Conservation (phyloP, 2,329 filamentous ascomycete genomes). For the Hymenoscyphus repandus region DNA sequence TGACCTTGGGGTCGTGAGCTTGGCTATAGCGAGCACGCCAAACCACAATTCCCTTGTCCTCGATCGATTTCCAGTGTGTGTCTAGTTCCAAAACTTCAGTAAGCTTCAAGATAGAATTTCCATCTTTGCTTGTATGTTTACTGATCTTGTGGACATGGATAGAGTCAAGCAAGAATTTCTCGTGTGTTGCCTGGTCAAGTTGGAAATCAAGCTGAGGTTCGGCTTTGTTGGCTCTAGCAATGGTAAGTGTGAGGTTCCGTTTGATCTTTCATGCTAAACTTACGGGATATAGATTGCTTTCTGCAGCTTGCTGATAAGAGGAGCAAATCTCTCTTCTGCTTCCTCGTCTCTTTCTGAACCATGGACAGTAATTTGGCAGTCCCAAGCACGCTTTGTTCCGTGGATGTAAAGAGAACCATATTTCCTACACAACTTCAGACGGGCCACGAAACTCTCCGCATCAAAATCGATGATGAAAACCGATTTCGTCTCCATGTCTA, state of each 20-base stretch:
- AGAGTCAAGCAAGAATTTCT: constrained; percentile 5
- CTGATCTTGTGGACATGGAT: constrained; percentile 11
- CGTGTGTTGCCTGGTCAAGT: background rate
- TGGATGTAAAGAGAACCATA: constrained; percentile 27
- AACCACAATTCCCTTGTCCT: background rate
- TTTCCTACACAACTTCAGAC: constrained; percentile 11
- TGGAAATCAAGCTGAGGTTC: constrained; percentile 8
- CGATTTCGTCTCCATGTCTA: constrained; percentile 8
- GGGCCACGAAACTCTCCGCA: constrained; percentile 23
- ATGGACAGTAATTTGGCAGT: constrained; percentile 22
- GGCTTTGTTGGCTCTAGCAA: constrained; percentile 13
- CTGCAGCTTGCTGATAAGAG: constrained; percentile 16
- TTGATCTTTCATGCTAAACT: constrained; percentile 7
- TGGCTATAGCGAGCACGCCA: background rate
- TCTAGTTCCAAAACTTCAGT: no score
- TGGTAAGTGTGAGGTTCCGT: background rate
- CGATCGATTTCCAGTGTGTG: no score
- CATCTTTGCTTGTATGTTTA: constrained; percentile 9
- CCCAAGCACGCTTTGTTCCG: constrained; percentile 28
- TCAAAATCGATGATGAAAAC: constrained; percentile 27
- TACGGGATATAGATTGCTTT: constrained; percentile 26
- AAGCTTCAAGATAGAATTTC: constrained; percentile 10
- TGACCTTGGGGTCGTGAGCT: background rate
- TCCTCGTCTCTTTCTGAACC: constrained; percentile 10
- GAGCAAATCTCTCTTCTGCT: constrained; percentile 14